phyloP scores from a whole-genome alignment of 1,284 basidiomycete genomes.

The Naganishia sp. region DNA sequence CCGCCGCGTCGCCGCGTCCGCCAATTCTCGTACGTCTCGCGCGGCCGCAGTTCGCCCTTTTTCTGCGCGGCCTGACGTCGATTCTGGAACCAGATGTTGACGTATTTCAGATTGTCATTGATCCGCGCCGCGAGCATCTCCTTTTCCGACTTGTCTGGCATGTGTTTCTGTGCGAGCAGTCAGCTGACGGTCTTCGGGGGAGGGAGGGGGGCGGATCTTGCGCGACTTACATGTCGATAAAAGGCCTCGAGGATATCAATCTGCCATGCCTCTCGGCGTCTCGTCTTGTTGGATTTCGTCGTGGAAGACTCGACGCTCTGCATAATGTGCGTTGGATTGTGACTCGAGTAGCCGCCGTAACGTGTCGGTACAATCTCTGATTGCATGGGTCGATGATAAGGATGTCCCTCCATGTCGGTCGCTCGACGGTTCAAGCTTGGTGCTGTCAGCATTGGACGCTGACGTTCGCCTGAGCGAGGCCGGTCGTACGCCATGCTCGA shows the following conservation, averaged over 20 bases:
- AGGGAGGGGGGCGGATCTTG: neutral
- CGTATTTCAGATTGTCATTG: slow-evolving; percentile 26
- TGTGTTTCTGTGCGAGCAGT: slow-evolving; percentile 19
- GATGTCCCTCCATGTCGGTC: slow-evolving; percentile 19
- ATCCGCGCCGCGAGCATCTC: slow-evolving; percentile 21
- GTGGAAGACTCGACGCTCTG: neutral
- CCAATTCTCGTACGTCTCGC: slow-evolving; percentile 21
- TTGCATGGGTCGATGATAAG: slow-evolving; percentile 6
- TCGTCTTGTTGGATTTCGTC: slow-evolving; percentile 12
- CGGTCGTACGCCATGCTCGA: neutral
- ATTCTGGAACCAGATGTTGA: slow-evolving; percentile 30
- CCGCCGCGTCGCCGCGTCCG: slow-evolving; percentile 2
- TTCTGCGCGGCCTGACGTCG: slow-evolving; percentile 23
- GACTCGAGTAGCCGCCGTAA: slow-evolving; percentile 20
- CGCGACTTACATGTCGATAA: slow-evolving; percentile 13
- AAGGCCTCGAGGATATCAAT: slow-evolving; percentile 25
- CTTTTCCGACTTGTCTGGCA: slow-evolving; percentile 25
- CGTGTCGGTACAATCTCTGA: neutral
- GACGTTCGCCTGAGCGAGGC: neutral
- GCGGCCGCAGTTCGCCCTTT: slow-evolving; percentile 23
- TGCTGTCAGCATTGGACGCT: neutral
- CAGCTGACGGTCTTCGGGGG: neutral
- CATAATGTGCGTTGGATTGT: slow-evolving; percentile 16
- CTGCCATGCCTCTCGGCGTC: slow-evolving; percentile 25
- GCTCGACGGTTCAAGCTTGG: slow-evolving; percentile 5